Base-by-base conservation (phyloP, 768 basidiomycete species). In the Boletus speciosus region DNA sequence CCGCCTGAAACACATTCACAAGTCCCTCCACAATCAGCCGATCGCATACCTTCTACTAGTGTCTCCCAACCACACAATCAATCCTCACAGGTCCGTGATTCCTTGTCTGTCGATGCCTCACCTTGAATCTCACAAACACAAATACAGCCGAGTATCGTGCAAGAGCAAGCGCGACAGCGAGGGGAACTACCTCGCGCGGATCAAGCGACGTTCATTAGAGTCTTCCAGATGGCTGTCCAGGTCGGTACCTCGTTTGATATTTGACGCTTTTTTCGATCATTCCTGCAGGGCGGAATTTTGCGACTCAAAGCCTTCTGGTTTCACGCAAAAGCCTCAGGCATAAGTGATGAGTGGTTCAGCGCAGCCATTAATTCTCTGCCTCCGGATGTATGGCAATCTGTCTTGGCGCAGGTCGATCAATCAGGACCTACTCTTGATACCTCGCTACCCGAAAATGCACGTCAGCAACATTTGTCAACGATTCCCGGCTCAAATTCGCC, bases 321-420 rank as follows among this genome's bases (percentile, higher is more conserved):
- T 29, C 38, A 50, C 1, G 66, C 66, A 10, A 56, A 38, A 49
- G 42, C 42, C 5, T 43, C 54, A 35, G 66, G 66, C 23, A 50
- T 67, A 44, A 41, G 36, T 38, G 49, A 58, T 11, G 64, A 59
- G 7, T 68, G 66, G 66, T 36, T 68, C 36, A 40, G 8, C 11
- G 48, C 47, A 1, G 66, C 61, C 8, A 42, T 58, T 9, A 34
- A 27, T 15, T 57, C 66, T 27, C 27, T 68, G n/a, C 66, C 66
- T 29, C 54, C 27, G 11, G 19, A 37, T 42, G 39, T 54, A 27
- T 52, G 55, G 64, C 39, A 57, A 25, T 59, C 57, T 32, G 14
- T 58, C 25, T 1, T 44, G 27, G 45, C 52, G 23, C 57, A 57
- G 25, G 19, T 36, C 11, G 46, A 40, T n/a, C 57, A 52, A 48